These are phyloP conservation scores for Ascochyta pisi DNA, from an alignment of 2,329 filamentous ascomycete genomes.

Conservation along the genomic window DNA sequence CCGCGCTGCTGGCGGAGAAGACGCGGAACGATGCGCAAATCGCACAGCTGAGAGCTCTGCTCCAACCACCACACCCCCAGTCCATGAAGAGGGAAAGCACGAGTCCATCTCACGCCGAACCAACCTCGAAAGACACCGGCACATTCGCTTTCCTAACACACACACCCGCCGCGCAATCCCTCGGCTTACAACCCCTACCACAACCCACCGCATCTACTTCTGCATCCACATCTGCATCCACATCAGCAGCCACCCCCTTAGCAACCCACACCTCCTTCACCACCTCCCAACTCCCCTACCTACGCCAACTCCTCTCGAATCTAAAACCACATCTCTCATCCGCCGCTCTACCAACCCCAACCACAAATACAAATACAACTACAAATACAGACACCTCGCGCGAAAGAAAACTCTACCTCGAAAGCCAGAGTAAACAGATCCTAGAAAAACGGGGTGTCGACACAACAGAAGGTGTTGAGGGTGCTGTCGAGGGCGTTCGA, in stretches of 20 bases:
- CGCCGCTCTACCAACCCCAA: slow-evolving; percentile 37
- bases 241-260: slow-evolving; percentile 26
- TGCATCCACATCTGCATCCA: neutral
- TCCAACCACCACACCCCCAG: slow-evolving; percentile 40
- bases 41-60: slow-evolving; percentile 65
- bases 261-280: slow-evolving; percentile 76
- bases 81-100: slow-evolving; percentile 28
- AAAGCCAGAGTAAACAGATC: slow-evolving; percentile 77
- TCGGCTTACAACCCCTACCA: slow-evolving; percentile 53
- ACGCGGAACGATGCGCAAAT: slow-evolving; percentile 76
- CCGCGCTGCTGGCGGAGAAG: slow-evolving; percentile 72
- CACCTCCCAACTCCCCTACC: slow-evolving; percentile 79
- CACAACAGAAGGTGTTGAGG: slow-evolving; percentile 46
- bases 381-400: slow-evolving; percentile 59
- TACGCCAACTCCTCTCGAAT: slow-evolving; percentile 72
- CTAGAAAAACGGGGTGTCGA: slow-evolving; percentile 77
- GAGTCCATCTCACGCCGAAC: neutral
- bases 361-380: slow-evolving; percentile 26
- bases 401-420: slow-evolving; percentile 82
- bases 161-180: slow-evolving; percentile 53
- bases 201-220: slow-evolving; percentile 27
- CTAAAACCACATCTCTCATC: slow-evolving; percentile 69
- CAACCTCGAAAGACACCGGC: neutral
- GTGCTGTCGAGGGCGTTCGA: slow-evolving; percentile 34
- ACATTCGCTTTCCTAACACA: slow-evolving; percentile 65